These are phyloP conservation scores for Daldinia sp. DNA, from an alignment of 2,329 filamentous ascomycete species.

Conservation along the genomic window DNA sequence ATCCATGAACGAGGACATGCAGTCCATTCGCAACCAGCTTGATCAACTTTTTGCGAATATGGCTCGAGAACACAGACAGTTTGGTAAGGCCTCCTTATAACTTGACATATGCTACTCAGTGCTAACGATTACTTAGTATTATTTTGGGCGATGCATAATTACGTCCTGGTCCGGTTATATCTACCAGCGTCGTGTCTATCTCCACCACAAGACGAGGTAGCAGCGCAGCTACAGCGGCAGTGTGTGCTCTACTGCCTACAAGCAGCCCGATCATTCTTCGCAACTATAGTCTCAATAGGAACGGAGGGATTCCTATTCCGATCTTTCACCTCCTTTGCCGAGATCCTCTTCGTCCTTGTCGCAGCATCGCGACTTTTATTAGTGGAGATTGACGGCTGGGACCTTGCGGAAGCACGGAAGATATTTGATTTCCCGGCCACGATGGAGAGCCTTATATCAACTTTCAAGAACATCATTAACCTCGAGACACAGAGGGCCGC, in stretches of 20 bases:
- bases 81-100: conserved; percentile 38
- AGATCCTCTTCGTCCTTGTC: conserved; percentile 49
- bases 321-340: conserved; percentile 44
- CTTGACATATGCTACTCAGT: background rate
- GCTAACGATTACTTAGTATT: conserved; percentile 41
- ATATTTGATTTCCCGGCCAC: conserved; percentile 44
- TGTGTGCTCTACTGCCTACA: conserved; percentile 54
- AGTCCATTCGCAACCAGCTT: conserved; percentile 52
- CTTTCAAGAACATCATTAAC: conserved; percentile 17
- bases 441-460: conserved; percentile 40
- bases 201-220: conserved; percentile 41
- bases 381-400: conserved; percentile 48
- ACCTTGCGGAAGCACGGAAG: conserved; percentile 42
- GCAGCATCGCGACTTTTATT: conserved; percentile 49
- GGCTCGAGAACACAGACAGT: conserved; percentile 46
- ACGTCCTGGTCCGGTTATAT: conserved; percentile 55
- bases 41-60: conserved; percentile 52
- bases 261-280: conserved; percentile 53
- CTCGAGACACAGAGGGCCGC: conserved; percentile 40
- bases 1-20: conserved; percentile 52
- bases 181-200: conserved; percentile 54
- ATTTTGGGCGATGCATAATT: conserved; percentile 53
- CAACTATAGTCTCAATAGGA: conserved; percentile 49
- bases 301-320: conserved; percentile 46
- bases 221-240: conserved; percentile 43